These are phyloP conservation scores for Candida yuanshanica DNA, from an alignment of 805 yeast genomes.

Conservation along the genomic window DNA sequence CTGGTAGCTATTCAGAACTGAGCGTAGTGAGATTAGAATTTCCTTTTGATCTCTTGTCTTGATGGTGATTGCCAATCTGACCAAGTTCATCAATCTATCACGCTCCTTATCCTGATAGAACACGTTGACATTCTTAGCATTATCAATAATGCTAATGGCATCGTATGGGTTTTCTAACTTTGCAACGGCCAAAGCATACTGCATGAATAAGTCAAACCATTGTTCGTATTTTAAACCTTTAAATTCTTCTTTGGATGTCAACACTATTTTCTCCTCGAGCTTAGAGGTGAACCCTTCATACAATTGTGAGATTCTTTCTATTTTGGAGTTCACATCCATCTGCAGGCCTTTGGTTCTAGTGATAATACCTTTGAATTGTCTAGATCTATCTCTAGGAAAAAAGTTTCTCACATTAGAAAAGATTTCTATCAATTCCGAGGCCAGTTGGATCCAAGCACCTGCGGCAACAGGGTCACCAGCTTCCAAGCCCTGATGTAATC, in stretches of 20 bases:
- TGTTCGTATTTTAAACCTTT: conserved; percentile 70
- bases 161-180: conserved; percentile 52
- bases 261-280: conserved; percentile 33
- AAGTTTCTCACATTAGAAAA: conserved; percentile 74
- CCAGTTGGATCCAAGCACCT: conserved; percentile 76
- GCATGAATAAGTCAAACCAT: conserved; percentile 86
- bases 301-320: conserved; percentile 60
- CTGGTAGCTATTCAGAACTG: conserved; percentile 61
- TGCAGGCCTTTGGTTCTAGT: conserved; percentile 54
- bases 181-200: conserved; percentile 64
- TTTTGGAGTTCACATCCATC: conserved; percentile 65
- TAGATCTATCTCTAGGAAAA: conserved; percentile 70
- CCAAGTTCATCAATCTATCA: conserved; percentile 54
- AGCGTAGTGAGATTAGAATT: conserved; percentile 55
- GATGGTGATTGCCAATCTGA: conserved; percentile 56
- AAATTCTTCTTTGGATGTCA: conserved; percentile 52
- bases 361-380: conserved; percentile 62
- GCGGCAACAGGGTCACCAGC: conserved; percentile 55
- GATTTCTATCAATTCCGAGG: conserved; percentile 76
- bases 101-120: conserved; percentile 62
- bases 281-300: conserved; percentile 47
- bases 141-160: conserved; percentile 64
- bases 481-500: conserved; percentile 44
- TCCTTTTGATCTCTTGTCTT: conserved; percentile 45
- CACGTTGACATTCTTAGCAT: conserved; percentile 73